phyloP scores from a whole-genome alignment of 1,284 basidiomycete genomes.

The Entoloma clypeatum region DNA sequence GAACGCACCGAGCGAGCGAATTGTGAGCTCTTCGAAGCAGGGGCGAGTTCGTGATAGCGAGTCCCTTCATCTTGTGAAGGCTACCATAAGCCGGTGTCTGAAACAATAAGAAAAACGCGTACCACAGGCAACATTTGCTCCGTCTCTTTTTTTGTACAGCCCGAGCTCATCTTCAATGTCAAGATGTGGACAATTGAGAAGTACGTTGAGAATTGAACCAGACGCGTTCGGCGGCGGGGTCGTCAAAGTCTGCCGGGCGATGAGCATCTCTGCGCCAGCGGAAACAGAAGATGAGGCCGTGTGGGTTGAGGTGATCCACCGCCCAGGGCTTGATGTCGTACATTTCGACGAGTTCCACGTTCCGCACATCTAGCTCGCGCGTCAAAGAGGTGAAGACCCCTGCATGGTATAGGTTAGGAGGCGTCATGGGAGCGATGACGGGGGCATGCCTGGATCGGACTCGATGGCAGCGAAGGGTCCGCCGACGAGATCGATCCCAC shows the following conservation, averaged over 20 bases:
- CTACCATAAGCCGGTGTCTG: not conserved
- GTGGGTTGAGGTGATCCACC: conserved; percentile 50
- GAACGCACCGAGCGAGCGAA: conserved; percentile 49
- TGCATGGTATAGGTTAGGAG: conserved; percentile 18
- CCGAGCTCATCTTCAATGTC: conserved; percentile 44
- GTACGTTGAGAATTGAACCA: conserved; percentile 63
- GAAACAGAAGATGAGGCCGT: conserved; percentile 60
- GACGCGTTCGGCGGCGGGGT: conserved; percentile 49
- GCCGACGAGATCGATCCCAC: conserved; percentile 45
- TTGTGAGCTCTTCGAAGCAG: conserved; percentile 54
- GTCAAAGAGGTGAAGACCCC: conserved; percentile 58
- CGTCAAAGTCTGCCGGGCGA: conserved; percentile 44
- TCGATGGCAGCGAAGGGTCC: conserved; percentile 59
- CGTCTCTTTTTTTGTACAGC: conserved; percentile 47
- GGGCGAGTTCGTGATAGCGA: conserved; percentile 52
- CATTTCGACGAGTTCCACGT: conserved; percentile 52
- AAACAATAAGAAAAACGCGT: conserved; percentile 21
- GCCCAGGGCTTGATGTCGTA: conserved; percentile 62
- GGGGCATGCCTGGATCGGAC: conserved; percentile 51
- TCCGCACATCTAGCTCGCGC: conserved; percentile 46
- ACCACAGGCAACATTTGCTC: conserved; percentile 54
- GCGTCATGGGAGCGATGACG: not conserved
- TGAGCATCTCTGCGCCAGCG: conserved; percentile 47
- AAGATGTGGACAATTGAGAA: conserved; percentile 50
- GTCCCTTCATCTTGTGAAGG: conserved; percentile 50